Evolutionary conservation across 306 rosid species (phyloP).

Genomic region (Chamaecrista fasciculata): DNA sequence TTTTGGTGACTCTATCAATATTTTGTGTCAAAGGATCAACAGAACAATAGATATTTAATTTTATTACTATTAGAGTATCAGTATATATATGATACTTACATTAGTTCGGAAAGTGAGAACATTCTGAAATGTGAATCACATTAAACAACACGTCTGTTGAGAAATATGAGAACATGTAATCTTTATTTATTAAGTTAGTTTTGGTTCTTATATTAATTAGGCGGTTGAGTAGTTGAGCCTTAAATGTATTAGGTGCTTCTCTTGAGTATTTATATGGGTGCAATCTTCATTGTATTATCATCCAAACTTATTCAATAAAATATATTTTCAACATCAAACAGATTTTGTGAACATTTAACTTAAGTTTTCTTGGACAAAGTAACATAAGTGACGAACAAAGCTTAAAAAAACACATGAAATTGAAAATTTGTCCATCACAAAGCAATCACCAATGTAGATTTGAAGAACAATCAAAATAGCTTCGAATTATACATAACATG

Average conservation of each 20-base stretch:
- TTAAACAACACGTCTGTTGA: background rate
- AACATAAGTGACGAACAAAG: background rate
- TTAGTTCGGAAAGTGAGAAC: background rate
- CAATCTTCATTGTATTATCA: too few relatives aligned
- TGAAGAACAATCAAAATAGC: background rate
- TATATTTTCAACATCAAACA: too few relatives aligned
- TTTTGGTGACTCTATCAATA: too few relatives aligned
- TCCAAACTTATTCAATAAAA: too few relatives aligned
- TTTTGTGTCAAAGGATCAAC: background rate
- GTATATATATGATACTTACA: background rate
- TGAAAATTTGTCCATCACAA: slow-evolving; percentile 1
- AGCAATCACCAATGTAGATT: slow-evolving; percentile 6
- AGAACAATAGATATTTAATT: background rate
- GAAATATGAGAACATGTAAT: too few relatives aligned
- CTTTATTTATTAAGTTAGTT: too few relatives aligned
- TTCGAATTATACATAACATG: background rate
- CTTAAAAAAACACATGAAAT: background rate
- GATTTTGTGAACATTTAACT: background rate
- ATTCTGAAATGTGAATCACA: background rate
- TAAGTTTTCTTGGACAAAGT: background rate
- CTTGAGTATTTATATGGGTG: too few relatives aligned
- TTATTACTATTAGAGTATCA: background rate
- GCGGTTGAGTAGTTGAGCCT: too few relatives aligned
- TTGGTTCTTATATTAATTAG: too few relatives aligned
- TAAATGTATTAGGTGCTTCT: too few relatives aligned